Base-by-base conservation (phyloP, 2,329 filamentous ascomycete species). In the Thermochaetoides dissita region DNA sequence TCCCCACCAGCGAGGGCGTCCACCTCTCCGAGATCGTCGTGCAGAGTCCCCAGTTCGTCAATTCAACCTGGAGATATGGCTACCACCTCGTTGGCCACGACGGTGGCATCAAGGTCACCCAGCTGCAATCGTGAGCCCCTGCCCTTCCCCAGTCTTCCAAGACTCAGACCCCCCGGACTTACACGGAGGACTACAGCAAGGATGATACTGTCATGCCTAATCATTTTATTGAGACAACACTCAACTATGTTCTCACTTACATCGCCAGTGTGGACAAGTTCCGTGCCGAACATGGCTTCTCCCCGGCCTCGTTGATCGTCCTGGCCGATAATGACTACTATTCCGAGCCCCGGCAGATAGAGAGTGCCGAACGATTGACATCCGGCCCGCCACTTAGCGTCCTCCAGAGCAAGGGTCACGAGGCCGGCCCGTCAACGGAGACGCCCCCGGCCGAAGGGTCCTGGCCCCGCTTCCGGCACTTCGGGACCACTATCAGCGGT, bases 271-370 rank as follows among this genome's bases (percentile, higher is more conserved):
- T 67, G 49, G 55, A 63, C 51, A 48, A 53, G 47, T 57, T 62
- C 40, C 55, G 56, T 36, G 54, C 63, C 6, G 52, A 55, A 33
- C 60, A 64, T 51, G 72, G 63, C 56, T 77, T 91, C 55, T 71
- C 71, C 10, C 76, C 87, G 4, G 65, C 81, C 30, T 76, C 76
- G 10, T 75, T 96, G 59, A 87, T 84, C 47, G 89, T 98, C 58
- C 74, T 96, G 32, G 89, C 91, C 46, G 87, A 95, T 64, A 88
- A 91, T 57, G 85, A 93, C 66, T 98, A 98, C 72, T 98, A 96
- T 68, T 95, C 91, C 5, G 77, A 80, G 46, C 70, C 79, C 3
- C 59, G 38, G 11, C n/a, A 38, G 3, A 24, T 24, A 5, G 17
- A 24, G 17, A 24, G 17, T 24, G 17, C 17, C 17, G 17, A 24